phyloP scores from a whole-genome alignment of 2,329 filamentous ascomycete species.

The Penicillium rolfsii region DNA sequence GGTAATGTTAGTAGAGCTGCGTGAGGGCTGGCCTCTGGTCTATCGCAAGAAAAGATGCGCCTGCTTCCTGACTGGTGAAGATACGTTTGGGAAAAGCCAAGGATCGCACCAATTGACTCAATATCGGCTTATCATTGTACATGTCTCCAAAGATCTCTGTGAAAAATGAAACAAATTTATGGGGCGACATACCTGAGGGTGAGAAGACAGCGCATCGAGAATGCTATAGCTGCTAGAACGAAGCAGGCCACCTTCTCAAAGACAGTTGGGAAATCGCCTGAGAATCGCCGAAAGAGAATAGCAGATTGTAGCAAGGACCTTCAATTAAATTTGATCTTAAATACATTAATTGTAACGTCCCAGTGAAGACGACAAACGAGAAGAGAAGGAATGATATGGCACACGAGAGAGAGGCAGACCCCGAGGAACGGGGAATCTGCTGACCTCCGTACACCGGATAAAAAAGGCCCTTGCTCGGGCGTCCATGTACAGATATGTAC shows the following conservation, averaged over 20 bases:
- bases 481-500: constrained; percentile 20
- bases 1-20: background rate
- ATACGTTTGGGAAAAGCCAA: no score
- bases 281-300: no score
- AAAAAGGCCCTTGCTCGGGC: constrained; percentile 9
- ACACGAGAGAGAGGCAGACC: constrained; percentile 12
- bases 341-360: constrained; percentile 16
- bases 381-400: constrained; percentile 1
- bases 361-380: constrained; percentile 17
- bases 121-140: background rate
- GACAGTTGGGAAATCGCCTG: no score
- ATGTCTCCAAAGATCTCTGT: no score
- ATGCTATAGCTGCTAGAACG: no score
- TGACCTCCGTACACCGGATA: constrained; percentile 2
- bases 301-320: background rate
- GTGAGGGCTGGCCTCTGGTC: background rate
- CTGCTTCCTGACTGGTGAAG: background rate
- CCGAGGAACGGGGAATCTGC: background rate
- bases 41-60: background rate
- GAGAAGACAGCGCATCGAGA: no score
- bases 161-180: no score
- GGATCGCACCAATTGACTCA: constrained; percentile 5
- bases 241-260: no score
- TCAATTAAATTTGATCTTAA: constrained; percentile 10
- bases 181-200: no score